Percentiles rank a stretch among this genome's conserved stretches.
Evolutionary conservation across 805 yeast species (phyloP).

Genomic region (Kluyveromyces aestuarii): DNA sequence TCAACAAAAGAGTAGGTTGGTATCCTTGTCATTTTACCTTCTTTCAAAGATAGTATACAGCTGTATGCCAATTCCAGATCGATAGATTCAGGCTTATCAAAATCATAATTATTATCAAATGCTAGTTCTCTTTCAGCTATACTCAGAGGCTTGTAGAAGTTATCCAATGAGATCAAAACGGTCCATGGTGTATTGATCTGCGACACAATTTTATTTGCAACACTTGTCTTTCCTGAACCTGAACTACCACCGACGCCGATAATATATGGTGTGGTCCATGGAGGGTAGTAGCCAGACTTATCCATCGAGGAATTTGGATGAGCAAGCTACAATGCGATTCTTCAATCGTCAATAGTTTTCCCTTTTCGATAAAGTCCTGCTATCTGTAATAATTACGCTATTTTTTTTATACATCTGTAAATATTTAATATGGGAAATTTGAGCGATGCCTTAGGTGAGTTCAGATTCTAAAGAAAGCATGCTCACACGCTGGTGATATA

Average conservation of each 20-base stretch:
- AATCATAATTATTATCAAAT: slow-evolving; percentile 63
- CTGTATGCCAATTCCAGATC: slow-evolving; percentile 66
- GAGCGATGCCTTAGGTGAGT: neutral
- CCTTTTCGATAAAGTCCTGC: no score
- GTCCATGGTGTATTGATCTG: slow-evolving; percentile 90
- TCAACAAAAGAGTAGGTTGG: slow-evolving; percentile 61
- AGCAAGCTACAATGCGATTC: neutral
- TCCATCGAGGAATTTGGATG: neutral
- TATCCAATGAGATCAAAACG: slow-evolving; percentile 78
- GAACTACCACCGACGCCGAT: slow-evolving; percentile 83
- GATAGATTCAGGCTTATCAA: slow-evolving; percentile 78
- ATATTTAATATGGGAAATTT: neutral
- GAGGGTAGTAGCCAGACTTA: slow-evolving; percentile 46
- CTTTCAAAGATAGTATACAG: slow-evolving; percentile 56
- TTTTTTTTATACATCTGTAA: neutral
- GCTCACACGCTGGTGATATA: neutral
- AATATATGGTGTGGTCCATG: slow-evolving; percentile 83
- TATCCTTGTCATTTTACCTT: slow-evolving; percentile 58
- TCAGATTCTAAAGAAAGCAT: no score
- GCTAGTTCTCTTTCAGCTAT: slow-evolving; percentile 56
- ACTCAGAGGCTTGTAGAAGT: slow-evolving; percentile 73
- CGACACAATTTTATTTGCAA: slow-evolving; percentile 73
- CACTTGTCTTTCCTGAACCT: slow-evolving; percentile 92
- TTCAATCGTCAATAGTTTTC: no score
- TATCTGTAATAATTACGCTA: no score